phyloP scores from a whole-genome alignment of 2,329 filamentous ascomycete species.

The Alternaria tenuissima region DNA sequence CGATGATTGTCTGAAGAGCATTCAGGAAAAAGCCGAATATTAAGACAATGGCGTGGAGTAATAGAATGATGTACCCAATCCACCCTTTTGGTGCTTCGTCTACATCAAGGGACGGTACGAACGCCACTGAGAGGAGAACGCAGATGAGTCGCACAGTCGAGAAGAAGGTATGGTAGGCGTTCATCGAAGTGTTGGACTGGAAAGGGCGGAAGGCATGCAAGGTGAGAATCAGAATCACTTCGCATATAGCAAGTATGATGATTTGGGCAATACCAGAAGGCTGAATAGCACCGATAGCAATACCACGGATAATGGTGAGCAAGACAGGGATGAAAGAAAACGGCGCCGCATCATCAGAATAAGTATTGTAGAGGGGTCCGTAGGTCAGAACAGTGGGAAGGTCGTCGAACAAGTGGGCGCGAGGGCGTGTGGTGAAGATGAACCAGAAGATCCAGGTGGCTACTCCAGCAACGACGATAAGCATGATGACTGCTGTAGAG shows the following conservation, averaged over 20 bases:
- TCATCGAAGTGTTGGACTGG: conserved; percentile 93
- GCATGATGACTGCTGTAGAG: conserved; percentile 75
- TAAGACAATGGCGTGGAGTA: conserved; percentile 84
- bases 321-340: conserved; percentile 89
- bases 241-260: conserved; percentile 89
- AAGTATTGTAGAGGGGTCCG: conserved; percentile 96
- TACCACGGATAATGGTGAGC: conserved; percentile 83
- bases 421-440: conserved; percentile 81
- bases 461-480: conserved; percentile 76
- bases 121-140: conserved; percentile 64
- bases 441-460: conserved; percentile 81
- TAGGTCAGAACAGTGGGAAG: conserved; percentile 88
- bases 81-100: conserved; percentile 84
- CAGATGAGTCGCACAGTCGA: conserved; percentile 78
- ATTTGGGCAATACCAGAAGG: conserved; percentile 92
- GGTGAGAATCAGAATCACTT: conserved; percentile 87
- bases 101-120: conserved; percentile 83
- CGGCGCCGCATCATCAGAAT: conserved; percentile 88
- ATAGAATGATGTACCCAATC: conserved; percentile 91
- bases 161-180: conserved; percentile 90
- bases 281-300: conserved; percentile 92
- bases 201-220: conserved; percentile 91
- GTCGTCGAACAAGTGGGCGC: conserved; percentile 91
- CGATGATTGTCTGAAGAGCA: conserved; percentile 86
- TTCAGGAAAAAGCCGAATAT: conserved; percentile 94